These are phyloP conservation scores for Xenosphaeropsis pyriputrescens DNA, from an alignment of 2,329 filamentous ascomycete species.

Conservation along the genomic window DNA sequence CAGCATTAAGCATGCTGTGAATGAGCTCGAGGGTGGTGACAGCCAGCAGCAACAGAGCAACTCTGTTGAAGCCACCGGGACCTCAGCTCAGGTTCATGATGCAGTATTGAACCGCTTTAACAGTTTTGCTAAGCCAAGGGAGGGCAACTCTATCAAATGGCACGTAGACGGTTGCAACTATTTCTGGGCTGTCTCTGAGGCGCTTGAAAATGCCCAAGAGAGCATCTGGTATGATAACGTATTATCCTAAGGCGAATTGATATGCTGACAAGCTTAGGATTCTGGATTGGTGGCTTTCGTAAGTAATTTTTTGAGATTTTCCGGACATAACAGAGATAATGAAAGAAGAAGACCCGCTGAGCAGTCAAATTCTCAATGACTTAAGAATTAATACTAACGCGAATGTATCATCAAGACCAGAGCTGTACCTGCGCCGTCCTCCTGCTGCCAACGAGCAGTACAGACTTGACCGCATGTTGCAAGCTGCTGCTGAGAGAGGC, in stretches of 20 bases:
- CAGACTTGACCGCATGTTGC: slow-evolving; percentile 69
- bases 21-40: too few relatives aligned
- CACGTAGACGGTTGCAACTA: slow-evolving; percentile 75
- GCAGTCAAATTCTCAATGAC: not conserved
- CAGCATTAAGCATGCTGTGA: too few relatives aligned
- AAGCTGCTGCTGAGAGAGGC: slow-evolving; percentile 68
- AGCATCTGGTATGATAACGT: slow-evolving; percentile 42
- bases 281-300: slow-evolving; percentile 48
- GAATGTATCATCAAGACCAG: slow-evolving; percentile 41
- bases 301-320: not conserved
- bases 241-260: too few relatives aligned
- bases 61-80: not conserved
- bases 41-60: too few relatives aligned
- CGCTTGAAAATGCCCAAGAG: slow-evolving; percentile 62
- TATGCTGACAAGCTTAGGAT: slow-evolving; percentile 26
- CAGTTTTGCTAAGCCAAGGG: slow-evolving; percentile 60
- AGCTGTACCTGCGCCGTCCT: slow-evolving; percentile 74
- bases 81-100: slow-evolving; percentile 19
- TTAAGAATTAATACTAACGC: not conserved
- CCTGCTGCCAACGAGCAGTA: slow-evolving; percentile 72
- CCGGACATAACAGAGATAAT: not conserved
- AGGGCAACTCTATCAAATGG: slow-evolving; percentile 68
- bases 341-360: not conserved
- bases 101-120: slow-evolving; percentile 37
- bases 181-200: slow-evolving; percentile 72